phyloP scores from a whole-genome alignment of 2,329 filamentous ascomycete species.

The Madurella mycetomatis region DNA sequence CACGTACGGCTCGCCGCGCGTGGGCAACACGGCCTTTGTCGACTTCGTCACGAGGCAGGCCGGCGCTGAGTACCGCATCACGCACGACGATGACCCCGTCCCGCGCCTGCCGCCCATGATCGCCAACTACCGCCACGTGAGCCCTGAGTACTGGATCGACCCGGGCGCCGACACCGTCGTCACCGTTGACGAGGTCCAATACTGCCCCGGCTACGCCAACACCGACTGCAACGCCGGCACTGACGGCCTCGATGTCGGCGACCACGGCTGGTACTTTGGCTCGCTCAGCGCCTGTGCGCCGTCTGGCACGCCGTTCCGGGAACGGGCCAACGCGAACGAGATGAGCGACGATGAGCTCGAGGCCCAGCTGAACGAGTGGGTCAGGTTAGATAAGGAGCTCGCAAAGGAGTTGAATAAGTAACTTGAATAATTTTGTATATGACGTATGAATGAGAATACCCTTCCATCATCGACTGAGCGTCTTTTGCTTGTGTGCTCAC shows the following conservation, averaged over 20 bases:
- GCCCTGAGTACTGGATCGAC: slow-evolving; percentile 63
- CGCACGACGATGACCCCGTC: slow-evolving; percentile 63
- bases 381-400: slow-evolving; percentile 33
- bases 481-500: too few relatives aligned
- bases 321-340: slow-evolving; percentile 8
- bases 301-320: slow-evolving; percentile 25
- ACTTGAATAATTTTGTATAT: not conserved
- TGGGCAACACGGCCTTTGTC: slow-evolving; percentile 55
- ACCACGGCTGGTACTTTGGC: slow-evolving; percentile 49
- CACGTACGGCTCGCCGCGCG: slow-evolving; percentile 63
- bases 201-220: slow-evolving; percentile 48
- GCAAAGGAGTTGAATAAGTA: slow-evolving; percentile 11
- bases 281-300: slow-evolving; percentile 38
- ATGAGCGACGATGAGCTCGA: slow-evolving; percentile 36
- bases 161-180: slow-evolving; percentile 31
- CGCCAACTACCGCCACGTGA: slow-evolving; percentile 61
- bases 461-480: too few relatives aligned
- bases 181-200: slow-evolving; percentile 38
- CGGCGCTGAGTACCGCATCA: slow-evolving; percentile 58
- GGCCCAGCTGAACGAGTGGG: slow-evolving; percentile 26
- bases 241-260: slow-evolving; percentile 38
- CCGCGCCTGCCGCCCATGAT: slow-evolving; percentile 60
- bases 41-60: slow-evolving; percentile 49
- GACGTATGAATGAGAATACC: too few relatives aligned
- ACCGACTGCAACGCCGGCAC: slow-evolving; percentile 49